Percentiles rank a stretch among this genome's conserved stretches.
phyloP scores from a whole-genome alignment of 2,329 filamentous ascomycete genomes.

The Colletotrichum tofieldiae region DNA sequence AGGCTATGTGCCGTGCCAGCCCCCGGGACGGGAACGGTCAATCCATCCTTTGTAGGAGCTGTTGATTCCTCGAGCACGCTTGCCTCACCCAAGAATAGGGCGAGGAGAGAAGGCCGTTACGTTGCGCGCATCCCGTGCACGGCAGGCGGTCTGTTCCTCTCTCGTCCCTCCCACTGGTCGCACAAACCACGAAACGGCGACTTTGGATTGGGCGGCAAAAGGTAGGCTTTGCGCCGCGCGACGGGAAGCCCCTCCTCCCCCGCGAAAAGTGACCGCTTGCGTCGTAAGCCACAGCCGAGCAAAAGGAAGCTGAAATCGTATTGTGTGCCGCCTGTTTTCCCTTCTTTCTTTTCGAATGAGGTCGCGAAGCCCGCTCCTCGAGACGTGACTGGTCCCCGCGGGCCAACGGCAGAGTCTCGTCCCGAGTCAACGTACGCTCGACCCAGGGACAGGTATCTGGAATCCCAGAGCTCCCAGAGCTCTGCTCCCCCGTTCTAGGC shows the following conservation, averaged over 20 bases:
- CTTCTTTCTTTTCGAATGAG: conserved; percentile 16
- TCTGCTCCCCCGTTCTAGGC: not conserved
- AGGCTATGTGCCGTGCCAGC: not conserved
- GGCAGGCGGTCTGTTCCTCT: not conserved
- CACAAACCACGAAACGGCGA: conserved; percentile 27
- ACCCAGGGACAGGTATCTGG: not conserved
- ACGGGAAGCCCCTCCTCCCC: not conserved
- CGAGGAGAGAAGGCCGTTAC: conserved; percentile 25
- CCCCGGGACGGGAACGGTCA: conserved; percentile 33
- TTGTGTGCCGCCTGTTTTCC: not conserved
- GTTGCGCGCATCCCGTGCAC: conserved; percentile 1
- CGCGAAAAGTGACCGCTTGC: conserved; percentile 23
- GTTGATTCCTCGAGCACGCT: not conserved
- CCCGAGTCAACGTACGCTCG: conserved; percentile 12
- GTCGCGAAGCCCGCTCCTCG: conserved; percentile 11
- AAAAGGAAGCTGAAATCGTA: conserved; percentile 8
- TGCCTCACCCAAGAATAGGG: conserved; percentile 10
- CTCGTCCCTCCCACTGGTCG: conserved; percentile 10
- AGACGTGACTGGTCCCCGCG: conserved; percentile 31
- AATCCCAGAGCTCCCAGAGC: not conserved
- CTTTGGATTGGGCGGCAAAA: conserved; percentile 36
- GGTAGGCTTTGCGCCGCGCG: conserved; percentile 27
- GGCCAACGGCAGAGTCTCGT: conserved; percentile 24
- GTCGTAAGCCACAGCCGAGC: conserved; percentile 30
- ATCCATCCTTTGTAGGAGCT: conserved; percentile 30